Evolutionary conservation across 371 early-diverging fungal genomes (phyloP).

Genomic region (Mortierella sp.): DNA sequence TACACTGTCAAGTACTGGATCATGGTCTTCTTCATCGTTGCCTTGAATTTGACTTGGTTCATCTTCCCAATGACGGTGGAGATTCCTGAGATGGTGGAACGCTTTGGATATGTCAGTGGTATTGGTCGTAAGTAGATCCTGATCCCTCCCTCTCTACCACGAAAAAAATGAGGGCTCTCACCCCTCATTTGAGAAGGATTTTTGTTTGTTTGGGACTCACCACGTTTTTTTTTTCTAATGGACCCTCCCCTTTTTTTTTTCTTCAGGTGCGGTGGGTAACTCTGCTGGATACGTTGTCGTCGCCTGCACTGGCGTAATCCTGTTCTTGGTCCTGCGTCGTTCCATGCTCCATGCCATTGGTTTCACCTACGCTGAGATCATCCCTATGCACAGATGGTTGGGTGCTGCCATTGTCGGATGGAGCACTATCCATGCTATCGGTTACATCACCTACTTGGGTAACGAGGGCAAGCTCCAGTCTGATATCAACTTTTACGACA

Average conservation of each 20-base stretch:
- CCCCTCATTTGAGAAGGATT: too few species aligned
- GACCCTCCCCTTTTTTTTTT: too few species aligned
- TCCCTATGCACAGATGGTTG: slow-evolving; percentile 51
- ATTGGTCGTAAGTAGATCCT: slow-evolving; percentile 33
- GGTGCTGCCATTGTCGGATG: slow-evolving; percentile 44
- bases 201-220: too few species aligned
- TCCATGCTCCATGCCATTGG: slow-evolving; percentile 55
- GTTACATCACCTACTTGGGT: slow-evolving; percentile 31
- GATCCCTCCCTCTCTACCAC: not conserved
- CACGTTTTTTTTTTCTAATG: too few species aligned
- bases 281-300: slow-evolving; percentile 36
- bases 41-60: slow-evolving; percentile 40
- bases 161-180: too few species aligned
- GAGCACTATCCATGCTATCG: slow-evolving; percentile 36
- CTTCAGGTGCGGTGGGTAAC: slow-evolving; percentile 29
- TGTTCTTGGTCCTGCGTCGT: slow-evolving; percentile 51
- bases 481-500: slow-evolving; percentile 33
- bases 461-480: slow-evolving; percentile 11
- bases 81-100: slow-evolving; percentile 1
- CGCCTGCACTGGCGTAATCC: slow-evolving; percentile 37
- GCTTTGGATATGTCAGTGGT: slow-evolving; percentile 22
- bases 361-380: slow-evolving; percentile 48
- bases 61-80: slow-evolving; percentile 15
- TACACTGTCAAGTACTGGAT: slow-evolving; percentile 52
- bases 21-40: slow-evolving; percentile 20